These are phyloP conservation scores for Sabuloglossum arenarium DNA, from an alignment of 495 filamentous ascomycete genomes.

Conservation along the genomic window DNA sequence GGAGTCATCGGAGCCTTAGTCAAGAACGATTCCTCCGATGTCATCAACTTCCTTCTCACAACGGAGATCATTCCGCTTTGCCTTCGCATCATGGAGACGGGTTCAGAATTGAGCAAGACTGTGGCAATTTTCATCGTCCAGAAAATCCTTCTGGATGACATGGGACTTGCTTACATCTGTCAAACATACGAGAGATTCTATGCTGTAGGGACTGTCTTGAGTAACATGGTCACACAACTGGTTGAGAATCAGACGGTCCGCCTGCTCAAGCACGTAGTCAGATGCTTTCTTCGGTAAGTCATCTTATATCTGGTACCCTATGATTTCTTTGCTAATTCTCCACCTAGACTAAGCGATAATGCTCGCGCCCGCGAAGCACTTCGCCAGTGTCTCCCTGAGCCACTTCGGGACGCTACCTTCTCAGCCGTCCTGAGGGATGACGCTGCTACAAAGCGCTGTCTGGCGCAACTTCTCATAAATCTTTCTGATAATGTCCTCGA, in stretches of 20 bases:
- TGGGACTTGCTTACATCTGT: constrained; percentile 95
- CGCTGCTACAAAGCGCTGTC: constrained; percentile 91
- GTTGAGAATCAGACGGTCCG: constrained; percentile 95
- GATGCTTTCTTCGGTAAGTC: constrained; percentile 81
- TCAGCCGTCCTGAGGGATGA: constrained; percentile 91
- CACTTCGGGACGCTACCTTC: constrained; percentile 91
- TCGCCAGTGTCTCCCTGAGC: constrained; percentile 90
- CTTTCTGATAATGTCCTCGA: constrained; percentile 84
- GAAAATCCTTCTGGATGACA: constrained; percentile 93
- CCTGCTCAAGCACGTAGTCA: constrained; percentile 91
- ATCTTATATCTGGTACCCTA: background rate
- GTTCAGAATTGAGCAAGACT: constrained; percentile 94
- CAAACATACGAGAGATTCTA: constrained; percentile 99
- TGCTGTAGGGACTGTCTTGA: constrained; percentile 89
- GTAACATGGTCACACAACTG: constrained; percentile 94
- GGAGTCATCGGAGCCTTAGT: constrained; percentile 94
- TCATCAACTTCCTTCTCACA: constrained; percentile 96
- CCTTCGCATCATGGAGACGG: constrained; percentile 98
- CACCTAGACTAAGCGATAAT: constrained; percentile 70
- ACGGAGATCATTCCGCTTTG: constrained; percentile 98
- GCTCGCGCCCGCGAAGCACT: constrained; percentile 88
- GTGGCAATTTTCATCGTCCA: constrained; percentile 99
- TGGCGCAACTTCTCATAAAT: constrained; percentile 91
- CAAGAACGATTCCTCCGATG: constrained; percentile 96
- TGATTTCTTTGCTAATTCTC: constrained; percentile 2